Conservation (phyloP, 148 eudicot genomes). For the Linanthus parryae region DNA sequence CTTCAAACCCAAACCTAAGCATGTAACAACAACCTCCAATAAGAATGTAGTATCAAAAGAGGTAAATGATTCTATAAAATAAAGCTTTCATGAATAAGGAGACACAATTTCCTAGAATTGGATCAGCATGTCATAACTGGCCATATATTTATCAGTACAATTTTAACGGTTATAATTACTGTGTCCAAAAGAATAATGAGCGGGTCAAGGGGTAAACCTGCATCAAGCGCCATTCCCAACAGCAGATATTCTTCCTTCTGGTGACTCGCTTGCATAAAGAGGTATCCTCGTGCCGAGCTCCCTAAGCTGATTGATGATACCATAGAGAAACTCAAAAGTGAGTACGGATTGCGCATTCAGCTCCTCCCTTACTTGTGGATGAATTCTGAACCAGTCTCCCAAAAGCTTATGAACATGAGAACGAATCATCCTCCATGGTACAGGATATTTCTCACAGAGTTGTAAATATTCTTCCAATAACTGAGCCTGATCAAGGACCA, state of each 20-base stretch:
- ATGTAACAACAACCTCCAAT: no score
- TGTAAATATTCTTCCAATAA: constrained; percentile 68
- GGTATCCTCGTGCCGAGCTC: constrained; percentile 61
- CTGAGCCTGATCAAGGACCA: constrained; percentile 62
- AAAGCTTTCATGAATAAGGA: no score
- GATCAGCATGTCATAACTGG: no score
- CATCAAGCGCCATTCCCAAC: constrained; percentile 17
- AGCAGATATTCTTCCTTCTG: constrained; percentile 1
- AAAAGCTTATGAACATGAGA: constrained; percentile 89
- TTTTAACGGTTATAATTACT: neutral
- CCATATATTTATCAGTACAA: no score
- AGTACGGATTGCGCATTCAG: constrained; percentile 59
- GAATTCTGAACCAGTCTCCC: constrained; percentile 85
- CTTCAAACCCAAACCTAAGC: no score
- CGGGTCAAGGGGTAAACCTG: neutral
- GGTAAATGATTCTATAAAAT: no score
- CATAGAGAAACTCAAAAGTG: constrained; percentile 72
- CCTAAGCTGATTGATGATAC: constrained; percentile 53
- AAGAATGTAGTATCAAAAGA: no score
- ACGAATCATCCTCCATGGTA: constrained; percentile 94
- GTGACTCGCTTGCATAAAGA: constrained; percentile 35
- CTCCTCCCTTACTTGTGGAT: constrained; percentile 73
- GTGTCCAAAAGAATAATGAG: neutral
- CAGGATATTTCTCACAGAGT: constrained; percentile 78
- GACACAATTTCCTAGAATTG: no score